Base-by-base conservation (phyloP, 768 basidiomycete species). In the Boletus sensibilis region DNA sequence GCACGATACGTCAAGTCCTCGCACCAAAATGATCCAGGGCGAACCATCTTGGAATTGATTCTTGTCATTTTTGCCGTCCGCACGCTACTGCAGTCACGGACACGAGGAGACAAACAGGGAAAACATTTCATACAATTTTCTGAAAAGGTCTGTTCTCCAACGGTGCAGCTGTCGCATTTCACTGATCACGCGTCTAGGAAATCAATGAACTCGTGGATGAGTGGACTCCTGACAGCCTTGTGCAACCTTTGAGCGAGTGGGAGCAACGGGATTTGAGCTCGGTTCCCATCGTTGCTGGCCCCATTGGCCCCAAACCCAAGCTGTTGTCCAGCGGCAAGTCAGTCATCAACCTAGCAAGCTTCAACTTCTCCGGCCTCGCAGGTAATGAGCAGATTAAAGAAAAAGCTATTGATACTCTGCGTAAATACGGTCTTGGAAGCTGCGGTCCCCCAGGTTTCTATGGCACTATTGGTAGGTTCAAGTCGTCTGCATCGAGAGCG, bases 401-500 rank as follows among this genome's bases (percentile, higher is more conserved):
- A 51, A 82, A 83, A 16, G 92, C 94, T 5, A 79, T 96, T 4
- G 90, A 92, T 49, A 91, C 87, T 0, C 75, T 98, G 20, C 79
- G 86, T 46, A 88, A 90, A 69, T 98, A 97, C 61, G 97, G 96
- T 25, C 80, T 98, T 2, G 96, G 95, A 9, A 91, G 89, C 59
- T 99, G 97, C 67, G 96, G 96, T 2, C 97, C 97, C 38, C 88
- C 94, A 29, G 94, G 94, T 12, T 99, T 99, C 77, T 98, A 98
- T 70, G 96, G 96, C 14, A 96, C 92, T 2, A 79, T 97, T 43
- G 95, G 94, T 95, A 58, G 53, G 87, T 77, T 35, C 34, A 13
- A 37, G 44, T 23, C 23, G 25, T 43, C 39, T 52, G 21, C 40
- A 21, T 42, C 3, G 11, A 25, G 29, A 14, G 21, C 29, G 35